These are phyloP conservation scores for Cicer judaicum DNA, from an alignment of 306 rosid species.

Conservation along the genomic window DNA sequence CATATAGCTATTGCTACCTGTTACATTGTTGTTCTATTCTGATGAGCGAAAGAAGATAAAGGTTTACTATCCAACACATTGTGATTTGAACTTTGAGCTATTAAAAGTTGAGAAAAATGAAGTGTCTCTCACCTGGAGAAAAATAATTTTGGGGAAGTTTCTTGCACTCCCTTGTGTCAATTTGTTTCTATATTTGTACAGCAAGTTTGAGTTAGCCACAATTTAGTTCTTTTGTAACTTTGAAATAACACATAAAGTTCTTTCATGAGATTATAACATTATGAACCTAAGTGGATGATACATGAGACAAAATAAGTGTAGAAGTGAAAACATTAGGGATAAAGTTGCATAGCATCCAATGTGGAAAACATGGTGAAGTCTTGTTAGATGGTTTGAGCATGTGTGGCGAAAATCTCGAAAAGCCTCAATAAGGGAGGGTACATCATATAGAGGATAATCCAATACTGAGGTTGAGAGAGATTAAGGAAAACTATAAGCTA, in stretches of 20 bases:
- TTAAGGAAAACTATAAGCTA: background rate
- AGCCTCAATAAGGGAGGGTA: background rate
- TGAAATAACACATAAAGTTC: background rate
- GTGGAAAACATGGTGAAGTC: background rate
- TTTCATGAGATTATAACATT: background rate
- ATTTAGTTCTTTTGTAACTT: background rate
- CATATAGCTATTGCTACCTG: background rate
- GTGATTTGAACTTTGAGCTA: slow-evolving; percentile 7
- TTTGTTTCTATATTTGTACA: background rate
- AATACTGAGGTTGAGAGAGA: background rate
- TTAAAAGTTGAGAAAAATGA: background rate
- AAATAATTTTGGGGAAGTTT: background rate
- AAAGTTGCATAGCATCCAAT: background rate
- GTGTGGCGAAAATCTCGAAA: background rate
- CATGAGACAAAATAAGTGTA: background rate
- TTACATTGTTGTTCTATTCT: slow-evolving; percentile 5
- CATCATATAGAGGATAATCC: background rate
- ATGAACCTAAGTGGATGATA: background rate
- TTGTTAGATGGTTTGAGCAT: background rate
- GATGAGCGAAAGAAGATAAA: background rate
- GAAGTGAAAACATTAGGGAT: background rate
- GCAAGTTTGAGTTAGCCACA: background rate
- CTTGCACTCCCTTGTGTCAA: too few relatives aligned
- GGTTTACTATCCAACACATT: background rate
- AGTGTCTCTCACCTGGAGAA: slow-evolving; percentile 5